phyloP scores from a whole-genome alignment of 495 filamentous ascomycete genomes.

The Podospora bellae-mahoneyi region DNA sequence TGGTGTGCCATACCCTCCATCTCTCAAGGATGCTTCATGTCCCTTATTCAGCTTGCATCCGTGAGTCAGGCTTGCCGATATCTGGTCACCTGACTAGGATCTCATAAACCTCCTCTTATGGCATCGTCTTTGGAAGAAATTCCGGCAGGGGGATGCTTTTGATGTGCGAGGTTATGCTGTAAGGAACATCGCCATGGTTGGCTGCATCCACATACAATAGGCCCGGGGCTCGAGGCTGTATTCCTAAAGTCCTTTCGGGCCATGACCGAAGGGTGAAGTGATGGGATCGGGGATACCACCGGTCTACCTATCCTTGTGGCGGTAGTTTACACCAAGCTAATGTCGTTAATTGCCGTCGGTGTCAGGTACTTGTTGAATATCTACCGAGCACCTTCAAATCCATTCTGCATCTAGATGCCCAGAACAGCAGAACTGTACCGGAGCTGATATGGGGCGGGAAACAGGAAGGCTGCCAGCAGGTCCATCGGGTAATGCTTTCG shows the following conservation, averaged over 20 bases:
- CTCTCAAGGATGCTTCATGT: slow-evolving; percentile 4
- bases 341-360: slow-evolving; percentile 16
- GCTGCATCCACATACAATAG: not conserved
- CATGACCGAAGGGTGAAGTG: not conserved
- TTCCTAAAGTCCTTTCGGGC: too few species aligned
- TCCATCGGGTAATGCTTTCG: not conserved
- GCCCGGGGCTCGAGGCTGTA: too few species aligned
- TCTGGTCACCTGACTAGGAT: not conserved
- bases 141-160: not conserved
- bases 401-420: not conserved
- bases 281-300: not conserved
- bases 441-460: not conserved
- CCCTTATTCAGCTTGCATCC: slow-evolving; percentile 20
- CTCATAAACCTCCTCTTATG: not conserved
- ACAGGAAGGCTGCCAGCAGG: not conserved
- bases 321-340: slow-evolving; percentile 17
- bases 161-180: not conserved
- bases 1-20: slow-evolving; percentile 19
- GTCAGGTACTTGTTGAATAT: slow-evolving; percentile 7
- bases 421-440: not conserved
- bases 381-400: not conserved
- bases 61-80: slow-evolving; percentile 7
- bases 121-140: too few species aligned
- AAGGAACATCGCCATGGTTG: not conserved
- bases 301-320: not conserved